Evolutionary conservation across 1,284 basidiomycete genomes (phyloP).

Genomic region (Ustanciosporium gigantosporum): DNA sequence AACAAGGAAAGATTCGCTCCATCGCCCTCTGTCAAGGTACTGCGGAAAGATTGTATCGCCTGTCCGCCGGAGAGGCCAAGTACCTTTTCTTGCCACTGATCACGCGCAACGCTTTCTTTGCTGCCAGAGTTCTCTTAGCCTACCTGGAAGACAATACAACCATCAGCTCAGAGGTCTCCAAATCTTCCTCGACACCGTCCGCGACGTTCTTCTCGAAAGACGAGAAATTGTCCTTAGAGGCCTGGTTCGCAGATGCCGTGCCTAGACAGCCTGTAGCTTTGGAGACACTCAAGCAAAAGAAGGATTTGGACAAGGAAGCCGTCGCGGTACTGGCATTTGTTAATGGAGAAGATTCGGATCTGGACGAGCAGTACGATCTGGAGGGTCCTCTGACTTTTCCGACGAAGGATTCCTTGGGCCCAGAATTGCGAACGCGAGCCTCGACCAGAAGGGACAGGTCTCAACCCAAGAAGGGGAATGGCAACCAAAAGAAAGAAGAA

Average conservation of each 20-base stretch:
- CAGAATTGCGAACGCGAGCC: no score
- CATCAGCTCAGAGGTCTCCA: neutral
- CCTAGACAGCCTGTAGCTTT: neutral
- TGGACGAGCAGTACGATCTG: neutral
- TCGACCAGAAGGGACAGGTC: no score
- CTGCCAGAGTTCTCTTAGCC: constrained; percentile 5
- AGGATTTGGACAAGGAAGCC: neutral
- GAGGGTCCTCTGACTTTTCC: neutral
- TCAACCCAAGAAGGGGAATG: no score
- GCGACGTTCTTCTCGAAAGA: no score
- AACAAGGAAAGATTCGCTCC: constrained; percentile 4
- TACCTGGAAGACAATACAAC: constrained; percentile 4
- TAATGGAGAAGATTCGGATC: neutral
- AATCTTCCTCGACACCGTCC: neutral
- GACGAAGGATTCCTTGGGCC: no score
- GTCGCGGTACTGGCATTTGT: neutral
- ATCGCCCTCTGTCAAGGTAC: constrained; percentile 14
- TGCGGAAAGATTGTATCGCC: constrained; percentile 13
- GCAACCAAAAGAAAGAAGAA: no score
- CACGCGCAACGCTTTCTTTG: constrained; percentile 2
- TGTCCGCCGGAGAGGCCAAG: constrained; percentile 5
- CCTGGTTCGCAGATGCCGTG: neutral
- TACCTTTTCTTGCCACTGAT: constrained; percentile 14
- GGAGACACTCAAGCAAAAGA: neutral
- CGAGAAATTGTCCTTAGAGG: neutral